Evolutionary conservation across 2,329 filamentous ascomycete species (phyloP).

Genomic region (Albophoma yamanashiensis): DNA sequence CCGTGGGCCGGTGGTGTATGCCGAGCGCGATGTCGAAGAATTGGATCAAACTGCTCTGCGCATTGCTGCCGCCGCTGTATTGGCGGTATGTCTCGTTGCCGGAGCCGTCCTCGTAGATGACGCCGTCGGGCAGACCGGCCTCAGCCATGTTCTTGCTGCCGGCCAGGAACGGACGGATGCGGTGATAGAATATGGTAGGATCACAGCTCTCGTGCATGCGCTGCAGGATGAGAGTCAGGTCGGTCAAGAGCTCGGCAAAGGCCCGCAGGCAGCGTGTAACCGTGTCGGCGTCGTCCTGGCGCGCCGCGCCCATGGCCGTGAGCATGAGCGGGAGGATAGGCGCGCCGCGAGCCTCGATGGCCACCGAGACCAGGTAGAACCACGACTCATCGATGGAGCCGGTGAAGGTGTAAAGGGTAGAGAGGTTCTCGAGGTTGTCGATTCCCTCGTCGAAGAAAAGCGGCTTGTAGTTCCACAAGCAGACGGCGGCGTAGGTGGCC

Average conservation of each 20-base stretch:
- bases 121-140: constrained; percentile 76
- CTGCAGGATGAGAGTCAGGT: constrained; percentile 66
- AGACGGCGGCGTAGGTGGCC: constrained; percentile 84
- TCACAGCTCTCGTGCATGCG: constrained; percentile 96
- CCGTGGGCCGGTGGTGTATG: constrained; percentile 82
- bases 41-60: constrained; percentile 92
- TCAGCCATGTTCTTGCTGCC: constrained; percentile 98
- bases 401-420: constrained; percentile 82
- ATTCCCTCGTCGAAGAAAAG: constrained; percentile 75
- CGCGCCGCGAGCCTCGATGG: constrained; percentile 85
- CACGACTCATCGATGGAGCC: constrained; percentile 94
- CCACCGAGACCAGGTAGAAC: constrained; percentile 95
- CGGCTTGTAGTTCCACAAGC: constrained; percentile 94
- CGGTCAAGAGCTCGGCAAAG: constrained; percentile 82
- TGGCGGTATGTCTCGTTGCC: constrained; percentile 62
- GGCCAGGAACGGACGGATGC: constrained; percentile 90
- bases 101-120: constrained; percentile 76
- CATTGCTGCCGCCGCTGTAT: constrained; percentile 90
- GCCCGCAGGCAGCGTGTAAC: constrained; percentile 68
- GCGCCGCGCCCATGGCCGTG: constrained; percentile 70
- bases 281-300: constrained; percentile 54
- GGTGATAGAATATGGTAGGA: constrained; percentile 87
- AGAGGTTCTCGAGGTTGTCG: constrained; percentile 77
- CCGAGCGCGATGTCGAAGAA: constrained; percentile 93
- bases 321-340: constrained; percentile 85